Evolutionary conservation across 2,329 filamentous ascomycete genomes (phyloP), one percentile per base, ranked within the genome.

Genomic region (Apiospora marii): DNA sequence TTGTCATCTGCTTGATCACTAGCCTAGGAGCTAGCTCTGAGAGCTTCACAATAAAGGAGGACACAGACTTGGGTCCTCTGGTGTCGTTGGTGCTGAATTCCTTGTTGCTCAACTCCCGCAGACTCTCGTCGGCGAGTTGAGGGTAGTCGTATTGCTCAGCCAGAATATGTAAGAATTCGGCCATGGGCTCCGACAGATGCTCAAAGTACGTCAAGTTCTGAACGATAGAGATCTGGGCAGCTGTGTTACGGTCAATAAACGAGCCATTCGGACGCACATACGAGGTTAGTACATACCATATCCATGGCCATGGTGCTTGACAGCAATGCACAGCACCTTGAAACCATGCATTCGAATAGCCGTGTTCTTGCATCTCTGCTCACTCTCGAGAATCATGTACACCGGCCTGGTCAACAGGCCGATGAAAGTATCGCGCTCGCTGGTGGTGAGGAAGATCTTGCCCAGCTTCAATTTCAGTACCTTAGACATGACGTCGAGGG

Each of bases 201-300:
- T 99, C 96, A 79, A 98, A 99, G 81, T 99, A 99, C 6, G 96
- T 98, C 76, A 99, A 85, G 80, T 96, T 98, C 82, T 99, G 96
- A 71, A 98, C 95, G 79, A 99, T 97, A 67, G 95, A 97, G 68
- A 97, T 98, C 87, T 99, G 96, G 1, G 96, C 96, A 70, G 94
- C 94, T 97, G 78, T 12, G 53, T 34, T 7, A 34, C 67, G 74
- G 58, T 86, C 71, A 84, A 80, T 75, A 22, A 10, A 13, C 41
- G 34, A 64, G 58, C 22, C 22, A 41, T 41, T 41, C 14, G 58
- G 19, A 37, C 64, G 14, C 27, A 68, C 37, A 13, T 24, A 68
- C 37, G 8, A 48, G 24, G n/a, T 16, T 24, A 1, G 24, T 37
- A 80, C 87, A 75, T 87, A 96, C 94, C 95, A 81, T 98, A 98